These are phyloP conservation scores for Helotiales sp. DNA, from an alignment of 2,329 filamentous ascomycete species.

Conservation along the genomic window DNA sequence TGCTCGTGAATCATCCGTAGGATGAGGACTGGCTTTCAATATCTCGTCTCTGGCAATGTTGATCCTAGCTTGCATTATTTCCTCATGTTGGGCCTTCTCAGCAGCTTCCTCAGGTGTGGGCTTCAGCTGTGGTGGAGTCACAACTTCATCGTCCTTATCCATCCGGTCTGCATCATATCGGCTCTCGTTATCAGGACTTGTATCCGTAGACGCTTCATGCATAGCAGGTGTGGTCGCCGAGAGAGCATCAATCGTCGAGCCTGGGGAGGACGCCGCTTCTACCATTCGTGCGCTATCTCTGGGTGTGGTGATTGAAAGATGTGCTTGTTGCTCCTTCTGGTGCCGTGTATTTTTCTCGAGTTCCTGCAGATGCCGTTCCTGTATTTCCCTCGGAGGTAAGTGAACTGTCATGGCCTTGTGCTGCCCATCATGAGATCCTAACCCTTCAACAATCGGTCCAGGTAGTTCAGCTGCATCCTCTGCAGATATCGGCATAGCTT, in stretches of 20 bases:
- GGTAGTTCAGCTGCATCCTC: slow-evolving; percentile 36
- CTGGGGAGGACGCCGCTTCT: slow-evolving; percentile 54
- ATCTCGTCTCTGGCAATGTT: slow-evolving; percentile 41
- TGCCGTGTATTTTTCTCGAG: slow-evolving; percentile 37
- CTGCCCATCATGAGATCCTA: slow-evolving; percentile 25
- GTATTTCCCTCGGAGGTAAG: slow-evolving; percentile 49
- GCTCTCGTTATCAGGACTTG: slow-evolving; percentile 70
- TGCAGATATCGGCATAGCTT: slow-evolving; percentile 33
- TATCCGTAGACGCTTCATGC: slow-evolving; percentile 69
- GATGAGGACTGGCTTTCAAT: slow-evolving; percentile 34
- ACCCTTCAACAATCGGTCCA: slow-evolving; percentile 27
- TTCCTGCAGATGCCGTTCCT: slow-evolving; percentile 45
- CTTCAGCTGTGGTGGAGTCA: slow-evolving; percentile 35
- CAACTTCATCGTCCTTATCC: slow-evolving; percentile 46
- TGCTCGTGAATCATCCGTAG: not conserved
- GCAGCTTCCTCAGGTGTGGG: slow-evolving; percentile 30
- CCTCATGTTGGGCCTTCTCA: slow-evolving; percentile 38
- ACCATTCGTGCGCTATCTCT: slow-evolving; percentile 39
- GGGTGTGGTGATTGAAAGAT: slow-evolving; percentile 38
- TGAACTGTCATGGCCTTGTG: slow-evolving; percentile 40
- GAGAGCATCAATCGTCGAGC: slow-evolving; percentile 67
- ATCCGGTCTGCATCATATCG: slow-evolving; percentile 50
- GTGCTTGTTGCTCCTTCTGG: slow-evolving; percentile 30
- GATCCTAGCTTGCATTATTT: slow-evolving; percentile 28
- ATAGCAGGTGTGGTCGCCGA: slow-evolving; percentile 72